Base-by-base conservation (phyloP, 495 filamentous ascomycete genomes). In the Amorphotheca resinae region DNA sequence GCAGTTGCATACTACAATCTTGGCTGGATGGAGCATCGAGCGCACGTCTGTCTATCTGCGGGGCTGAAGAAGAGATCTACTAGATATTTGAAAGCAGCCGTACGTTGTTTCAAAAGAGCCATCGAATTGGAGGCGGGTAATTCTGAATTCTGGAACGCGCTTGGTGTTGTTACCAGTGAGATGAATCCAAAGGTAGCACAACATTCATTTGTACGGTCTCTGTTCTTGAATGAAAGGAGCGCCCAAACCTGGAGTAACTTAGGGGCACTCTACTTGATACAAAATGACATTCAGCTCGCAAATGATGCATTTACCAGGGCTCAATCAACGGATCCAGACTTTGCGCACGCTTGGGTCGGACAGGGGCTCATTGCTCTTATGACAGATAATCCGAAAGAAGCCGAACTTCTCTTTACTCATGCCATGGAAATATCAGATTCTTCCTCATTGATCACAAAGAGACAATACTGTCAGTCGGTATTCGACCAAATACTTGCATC, bases 81-180 rank as follows among this genome's bases (percentile, higher is more conserved):
- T 12, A 79, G 68, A 42, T 84, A 82, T 48, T 66, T 93, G 17
- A 89, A 80, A 59, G 79, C 86, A 17, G 72, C 89, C 17, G 79
- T 96, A 40, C 74, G 82, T 21, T 93, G 87, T 59, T 99, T 99
- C 74, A 99, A 96, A 62, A 72, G 85, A 39, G 83, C 93, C 3
- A 96, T 99, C 54, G 93, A 96, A 60, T 64, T 95, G 1, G 91
- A 99, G 58, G 82, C 93, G 5, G 83, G 87, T 22, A 99, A 96
- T 55, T 67, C 87, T 0, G 91, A 99, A 53, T 99, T 96, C 60
- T 99, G 91, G 91, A 95, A 95, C 58, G 77, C 91, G 2, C 73
- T 99, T 16, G 91, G 89, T 16, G 86, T 95, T 5, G 84, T 82
- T 12, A 96, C 91, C 1, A 84, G 80, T 33, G 72, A 68, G 28